Percentiles rank a stretch among this genome's conserved stretches.
phyloP scores from a whole-genome alignment of 768 basidiomycete genomes.

The Strobilomyces echinocephalus region DNA sequence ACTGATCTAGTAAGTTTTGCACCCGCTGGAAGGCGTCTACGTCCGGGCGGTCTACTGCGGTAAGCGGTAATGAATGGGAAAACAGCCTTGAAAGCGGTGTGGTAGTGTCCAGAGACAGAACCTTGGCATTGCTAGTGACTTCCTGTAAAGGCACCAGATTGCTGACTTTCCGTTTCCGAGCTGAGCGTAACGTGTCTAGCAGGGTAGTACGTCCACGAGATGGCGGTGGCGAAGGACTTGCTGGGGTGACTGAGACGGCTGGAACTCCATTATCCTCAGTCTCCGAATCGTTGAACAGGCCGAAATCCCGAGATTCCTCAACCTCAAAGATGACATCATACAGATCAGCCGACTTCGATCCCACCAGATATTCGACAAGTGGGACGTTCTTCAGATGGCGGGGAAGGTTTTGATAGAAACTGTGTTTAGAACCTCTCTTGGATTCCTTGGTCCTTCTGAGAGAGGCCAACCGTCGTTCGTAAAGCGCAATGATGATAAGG shows the following conservation, averaged over 20 bases:
- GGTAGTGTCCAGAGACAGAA: conserved; percentile 26
- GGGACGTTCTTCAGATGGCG: conserved; percentile 71
- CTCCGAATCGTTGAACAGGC: conserved; percentile 49
- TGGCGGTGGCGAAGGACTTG: conserved; percentile 11
- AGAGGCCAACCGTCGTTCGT: conserved; percentile 67
- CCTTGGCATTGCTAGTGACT: conserved; percentile 25
- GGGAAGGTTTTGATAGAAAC: conserved; percentile 61
- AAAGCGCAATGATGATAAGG: conserved; percentile 67
- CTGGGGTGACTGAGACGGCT: conserved; percentile 6
- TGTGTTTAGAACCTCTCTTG: conserved; percentile 48
- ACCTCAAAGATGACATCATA: conserved; percentile 80
- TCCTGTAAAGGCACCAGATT: conserved; percentile 25
- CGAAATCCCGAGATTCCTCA: conserved; percentile 44
- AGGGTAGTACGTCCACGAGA: neutral
- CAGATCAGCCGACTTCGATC: conserved; percentile 59
- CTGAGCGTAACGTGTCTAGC: conserved; percentile 8
- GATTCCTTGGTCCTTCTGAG: conserved; percentile 49
- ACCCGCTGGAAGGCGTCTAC: conserved; percentile 50
- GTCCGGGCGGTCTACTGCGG: conserved; percentile 23
- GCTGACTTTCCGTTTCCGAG: conserved; percentile 26
- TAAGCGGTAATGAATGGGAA: conserved; percentile 16
- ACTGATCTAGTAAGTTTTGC: conserved; percentile 60
- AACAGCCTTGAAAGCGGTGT: conserved; percentile 29
- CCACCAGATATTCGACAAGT: conserved; percentile 71
- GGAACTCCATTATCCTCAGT: conserved; percentile 30